Base-by-base conservation (phyloP, 139 green algal genomes). In the Chlamydomonas applanata region DNA sequence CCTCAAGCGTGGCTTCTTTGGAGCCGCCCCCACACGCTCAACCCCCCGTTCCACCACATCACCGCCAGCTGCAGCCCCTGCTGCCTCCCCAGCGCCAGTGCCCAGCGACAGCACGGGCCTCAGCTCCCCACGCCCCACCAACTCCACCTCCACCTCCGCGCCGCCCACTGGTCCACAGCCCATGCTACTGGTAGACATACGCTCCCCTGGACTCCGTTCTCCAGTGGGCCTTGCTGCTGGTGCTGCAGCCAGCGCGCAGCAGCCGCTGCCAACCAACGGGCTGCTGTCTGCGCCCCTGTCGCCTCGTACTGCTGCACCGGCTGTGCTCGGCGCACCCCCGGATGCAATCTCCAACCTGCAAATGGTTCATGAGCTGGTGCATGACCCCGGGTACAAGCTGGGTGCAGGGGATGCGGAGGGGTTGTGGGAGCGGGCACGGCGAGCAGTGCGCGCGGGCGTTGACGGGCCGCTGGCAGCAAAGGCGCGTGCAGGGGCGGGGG, bases 341-440 rank as follows among this genome's bases (percentile, higher is more conserved):
- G 71, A 64, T 11, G 13, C 71, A 35, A 69, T 80, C 25, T 16
- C 54, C 45, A 72, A 75, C 54, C 30, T 73, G 33, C 35, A 45
- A 35, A 78, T 74, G 54, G 71, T 77, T 36, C n/a, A 44, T 24
- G 84, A 93, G 57, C 85, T 95, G 53, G 83, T 95, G 57, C 87
- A 95, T 61, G 82, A 90, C 56, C 77, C 85, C 4, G 22, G 46
- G 20, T 92, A 73, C 44, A 73, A 80, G 73, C 68, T 95, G 74
- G 76, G 85, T 9, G 71, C 76, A 3, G 64, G 36, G 5, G 88
- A 93, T 9, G 72, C 82, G 19, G 90, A 94, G 68, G 65, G 69
- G 4, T 46, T 67, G 1, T 93, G 88, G 88, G 29, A 19, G 19
- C 70, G 82, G 2, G 78, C 82, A 0, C 40, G 40, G 7, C 40